phyloP scores from a whole-genome alignment of 805 yeast genomes.

The Ogataea wickerhamii region DNA sequence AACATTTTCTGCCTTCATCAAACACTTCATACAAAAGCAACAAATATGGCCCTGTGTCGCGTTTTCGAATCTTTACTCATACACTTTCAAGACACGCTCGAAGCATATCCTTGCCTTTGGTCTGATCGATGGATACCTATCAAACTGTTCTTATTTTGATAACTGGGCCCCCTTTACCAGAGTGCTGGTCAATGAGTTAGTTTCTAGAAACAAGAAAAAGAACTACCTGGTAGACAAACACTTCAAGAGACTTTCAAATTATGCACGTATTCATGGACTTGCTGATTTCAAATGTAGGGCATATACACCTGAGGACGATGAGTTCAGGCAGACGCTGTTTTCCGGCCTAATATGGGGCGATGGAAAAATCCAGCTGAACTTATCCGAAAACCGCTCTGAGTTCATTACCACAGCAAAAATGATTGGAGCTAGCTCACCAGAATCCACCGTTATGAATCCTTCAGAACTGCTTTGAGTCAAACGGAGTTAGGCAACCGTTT shows the following conservation, averaged over 20 bases:
- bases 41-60: conserved; percentile 27
- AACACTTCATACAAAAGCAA: conserved; percentile 18
- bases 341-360: conserved; percentile 20
- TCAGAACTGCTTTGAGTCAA: too few species aligned
- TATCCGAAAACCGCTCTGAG: conserved; percentile 11
- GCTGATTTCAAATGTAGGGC: conserved; percentile 16
- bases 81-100: conserved; percentile 10
- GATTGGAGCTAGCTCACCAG: conserved; percentile 5
- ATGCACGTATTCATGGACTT: conserved; percentile 23
- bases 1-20: conserved; percentile 18
- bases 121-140: conserved; percentile 19
- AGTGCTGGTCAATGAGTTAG: conserved; percentile 12
- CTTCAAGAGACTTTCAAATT: conserved; percentile 18
- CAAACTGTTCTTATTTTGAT: conserved; percentile 21
- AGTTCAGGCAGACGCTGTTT: conserved; percentile 13
- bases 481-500: too few species aligned
- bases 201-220: conserved; percentile 6
- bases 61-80: conserved; percentile 19
- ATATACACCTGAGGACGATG: conserved; percentile 10
- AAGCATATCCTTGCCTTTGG: conserved; percentile 15
- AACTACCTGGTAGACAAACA: conserved; percentile 9
- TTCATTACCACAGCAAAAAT: conserved; percentile 19
- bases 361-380: conserved; percentile 7
- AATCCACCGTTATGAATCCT: not conserved
- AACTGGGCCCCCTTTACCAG: conserved; percentile 24